Evolutionary conservation across 2,329 filamentous ascomycete species (phyloP).

Genomic region (Diplodia mutila): DNA sequence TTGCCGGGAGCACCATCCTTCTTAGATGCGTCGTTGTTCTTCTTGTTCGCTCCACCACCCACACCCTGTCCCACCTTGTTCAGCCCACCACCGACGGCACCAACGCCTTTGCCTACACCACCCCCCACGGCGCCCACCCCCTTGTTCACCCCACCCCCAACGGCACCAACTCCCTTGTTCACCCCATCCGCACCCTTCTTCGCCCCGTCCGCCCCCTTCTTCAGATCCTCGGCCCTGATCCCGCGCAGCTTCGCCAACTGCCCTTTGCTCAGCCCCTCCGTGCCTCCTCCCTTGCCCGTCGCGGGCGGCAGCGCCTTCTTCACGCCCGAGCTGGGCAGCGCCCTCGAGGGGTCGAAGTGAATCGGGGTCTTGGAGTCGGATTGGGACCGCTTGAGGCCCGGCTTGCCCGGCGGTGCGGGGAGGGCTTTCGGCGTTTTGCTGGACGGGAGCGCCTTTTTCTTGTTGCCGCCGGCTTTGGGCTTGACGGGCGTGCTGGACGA

Average conservation of each 20-base stretch:
- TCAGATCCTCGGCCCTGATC: slow-evolving; percentile 1
- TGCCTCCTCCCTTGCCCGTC: background rate
- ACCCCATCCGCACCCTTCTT: background rate
- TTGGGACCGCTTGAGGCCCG: background rate
- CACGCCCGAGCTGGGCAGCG: slow-evolving; percentile 3
- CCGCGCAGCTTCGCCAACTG: slow-evolving; percentile 20
- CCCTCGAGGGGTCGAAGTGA: background rate
- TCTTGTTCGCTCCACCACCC: background rate
- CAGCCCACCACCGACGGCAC: background rate
- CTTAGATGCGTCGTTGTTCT: background rate
- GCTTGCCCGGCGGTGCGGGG: background rate
- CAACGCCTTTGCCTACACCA: background rate
- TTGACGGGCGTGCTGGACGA: background rate
- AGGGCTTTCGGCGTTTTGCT: background rate
- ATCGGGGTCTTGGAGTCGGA: slow-evolving; percentile 11
- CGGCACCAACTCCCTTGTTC: background rate
- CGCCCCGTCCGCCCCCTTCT: background rate
- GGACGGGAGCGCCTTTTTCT: background rate
- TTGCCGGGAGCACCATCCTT: background rate
- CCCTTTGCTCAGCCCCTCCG: slow-evolving; percentile 11
- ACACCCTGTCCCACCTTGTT: background rate
- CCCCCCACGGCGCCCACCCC: background rate
- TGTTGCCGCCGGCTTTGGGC: background rate
- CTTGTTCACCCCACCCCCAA: background rate
- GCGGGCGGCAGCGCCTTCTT: slow-evolving; percentile 19